phyloP scores from a whole-genome alignment of 331 rosid species.

The Quercus phellos region DNA sequence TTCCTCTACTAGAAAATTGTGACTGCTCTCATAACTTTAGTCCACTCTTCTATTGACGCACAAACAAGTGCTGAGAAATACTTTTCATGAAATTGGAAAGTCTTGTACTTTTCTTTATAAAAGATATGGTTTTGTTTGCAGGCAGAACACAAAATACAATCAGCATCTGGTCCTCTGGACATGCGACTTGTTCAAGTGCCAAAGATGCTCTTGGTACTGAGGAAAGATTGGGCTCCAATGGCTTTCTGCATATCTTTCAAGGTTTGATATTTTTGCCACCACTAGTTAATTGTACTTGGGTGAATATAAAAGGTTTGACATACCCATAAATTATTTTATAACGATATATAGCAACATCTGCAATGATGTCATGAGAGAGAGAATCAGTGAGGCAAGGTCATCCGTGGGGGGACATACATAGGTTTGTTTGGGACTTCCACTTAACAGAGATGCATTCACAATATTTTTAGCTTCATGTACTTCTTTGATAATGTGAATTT shows the following conservation, averaged over 20 bases:
- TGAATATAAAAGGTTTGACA: neutral
- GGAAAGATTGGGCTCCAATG: constrained; percentile 70
- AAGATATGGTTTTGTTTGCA: constrained; percentile 23
- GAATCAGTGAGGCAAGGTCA: neutral
- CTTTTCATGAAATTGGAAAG: no score
- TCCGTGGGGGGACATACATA: neutral
- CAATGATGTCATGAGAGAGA: no score
- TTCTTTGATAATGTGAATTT: neutral
- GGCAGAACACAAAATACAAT: constrained; percentile 92
- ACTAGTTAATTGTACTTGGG: neutral
- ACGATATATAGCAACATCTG: neutral
- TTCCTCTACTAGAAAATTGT: neutral
- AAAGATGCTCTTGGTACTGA: constrained; percentile 72
- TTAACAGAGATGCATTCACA: neutral
- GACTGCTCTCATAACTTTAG: neutral
- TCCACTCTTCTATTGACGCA: neutral
- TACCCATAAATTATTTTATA: neutral
- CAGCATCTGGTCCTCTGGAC: constrained; percentile 75
- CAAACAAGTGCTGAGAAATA: neutral
- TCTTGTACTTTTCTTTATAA: neutral
- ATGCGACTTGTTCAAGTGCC: constrained; percentile 86
- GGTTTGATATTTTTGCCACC: constrained; percentile 33
- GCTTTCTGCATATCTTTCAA: constrained; percentile 90
- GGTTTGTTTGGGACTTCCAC: neutral
- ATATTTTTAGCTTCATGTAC: neutral